Base-by-base conservation (phyloP, 1,139 yeast species). In the Dujonia santamariae region DNA sequence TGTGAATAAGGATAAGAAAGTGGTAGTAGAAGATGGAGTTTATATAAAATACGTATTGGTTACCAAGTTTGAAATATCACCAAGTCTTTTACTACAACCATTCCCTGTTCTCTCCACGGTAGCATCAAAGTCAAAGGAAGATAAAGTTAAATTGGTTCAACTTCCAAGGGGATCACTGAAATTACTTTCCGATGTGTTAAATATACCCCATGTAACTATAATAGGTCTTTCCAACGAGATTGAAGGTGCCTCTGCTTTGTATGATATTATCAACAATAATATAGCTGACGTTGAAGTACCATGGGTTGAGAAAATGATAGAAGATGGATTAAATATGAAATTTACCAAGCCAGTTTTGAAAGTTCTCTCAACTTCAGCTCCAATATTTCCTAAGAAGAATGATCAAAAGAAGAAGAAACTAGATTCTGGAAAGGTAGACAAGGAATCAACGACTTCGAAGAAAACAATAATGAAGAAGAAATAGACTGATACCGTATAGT, bases 51-150 rank as follows among this genome's bases (percentile, higher is more conserved):
- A 67, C 39, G 67, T 79, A 1, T 72, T 79, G 49, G 78, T 79
- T 12, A 72, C 81, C 40, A 76, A 71, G 43, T 51, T 60, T 8
- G 85, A 80, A 40, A 63, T 79, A 15, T 51, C 61, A 1, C 78
- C 81, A 3, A 51, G 61, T 3, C 46, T 79, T 4, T 44, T 79
- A 15, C 61, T 69, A 4, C 65, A 67, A 35, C 78, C 73, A 34
- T 67, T 80, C 37, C 86, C 86, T 0, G 59, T 67, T 1, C 54
- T 80, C 14, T 52, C 75, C 12, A 66, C 54, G 37, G 62, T 78
- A 2, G 70, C 84, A 0, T 66, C 76, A 0, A 42, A 40, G 27
- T 48, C 55, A 1, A 29, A 39, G 2, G 42, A 44, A 0, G 44
- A 48, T 14, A 41, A 59, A 19, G 75, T 76, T 2, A 78, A 76